Evolutionary conservation across 768 basidiomycete species (phyloP).

Genomic region (Cystobasidium tubakii): DNA sequence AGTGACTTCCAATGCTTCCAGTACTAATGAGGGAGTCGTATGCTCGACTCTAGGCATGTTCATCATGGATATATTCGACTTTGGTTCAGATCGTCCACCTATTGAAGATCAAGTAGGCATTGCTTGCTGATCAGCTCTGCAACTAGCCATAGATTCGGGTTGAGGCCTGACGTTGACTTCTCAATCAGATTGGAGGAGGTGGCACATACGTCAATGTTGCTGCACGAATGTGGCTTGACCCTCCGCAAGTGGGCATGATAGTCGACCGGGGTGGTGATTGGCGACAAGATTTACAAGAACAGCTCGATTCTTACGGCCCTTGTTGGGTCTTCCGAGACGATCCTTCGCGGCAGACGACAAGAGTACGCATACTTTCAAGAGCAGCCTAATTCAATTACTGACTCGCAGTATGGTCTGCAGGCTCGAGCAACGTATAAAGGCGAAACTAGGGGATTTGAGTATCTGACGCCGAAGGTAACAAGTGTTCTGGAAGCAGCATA

Average conservation of each 20-base stretch:
- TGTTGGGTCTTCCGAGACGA: conserved; percentile 50
- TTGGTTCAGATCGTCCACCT: not conserved
- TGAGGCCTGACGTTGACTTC: not conserved
- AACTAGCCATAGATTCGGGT: no score
- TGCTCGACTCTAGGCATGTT: conserved; percentile 66
- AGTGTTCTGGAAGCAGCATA: no score
- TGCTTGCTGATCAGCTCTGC: not conserved
- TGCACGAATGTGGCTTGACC: conserved; percentile 72
- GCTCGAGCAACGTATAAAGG: conserved; percentile 67
- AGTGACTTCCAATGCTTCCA: not conserved
- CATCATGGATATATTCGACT: conserved; percentile 76
- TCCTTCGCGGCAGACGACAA: conserved; percentile 61
- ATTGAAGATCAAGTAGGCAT: conserved; percentile 17
- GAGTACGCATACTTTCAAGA: conserved; percentile 73
- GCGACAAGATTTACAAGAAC: conserved; percentile 53
- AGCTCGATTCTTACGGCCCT: conserved; percentile 10
- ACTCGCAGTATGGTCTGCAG: conserved; percentile 59
- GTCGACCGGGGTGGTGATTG: conserved; percentile 77
- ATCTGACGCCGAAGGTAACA: conserved; percentile 64
- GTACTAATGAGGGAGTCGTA: conserved; percentile 9
- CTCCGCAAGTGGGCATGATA: conserved; percentile 68
- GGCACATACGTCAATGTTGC: conserved; percentile 66
- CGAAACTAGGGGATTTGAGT: conserved; percentile 69
- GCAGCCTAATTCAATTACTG: conserved; percentile 51
- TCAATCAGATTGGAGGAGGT: conserved; percentile 71